Base-by-base conservation (phyloP, 495 filamentous ascomycete genomes). In the Lasiosphaeria miniovina region DNA sequence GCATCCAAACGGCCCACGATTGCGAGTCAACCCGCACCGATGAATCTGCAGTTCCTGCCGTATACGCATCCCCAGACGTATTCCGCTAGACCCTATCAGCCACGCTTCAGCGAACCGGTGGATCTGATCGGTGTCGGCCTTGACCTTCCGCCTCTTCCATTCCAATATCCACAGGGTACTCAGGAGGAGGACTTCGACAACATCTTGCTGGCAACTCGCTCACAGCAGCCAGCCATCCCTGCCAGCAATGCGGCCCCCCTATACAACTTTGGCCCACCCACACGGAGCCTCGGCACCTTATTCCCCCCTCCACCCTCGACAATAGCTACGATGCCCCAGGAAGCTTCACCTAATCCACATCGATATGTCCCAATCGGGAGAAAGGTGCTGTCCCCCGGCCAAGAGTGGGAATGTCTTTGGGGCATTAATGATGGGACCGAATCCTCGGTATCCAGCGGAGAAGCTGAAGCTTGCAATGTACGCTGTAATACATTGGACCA, bases 331-430 rank as follows among this genome's bases (percentile, higher is more conserved):
- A 35, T 35, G 15, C 8, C 49, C 12, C 49, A 32, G 6, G 17
- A 7, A 11, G 11, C 32, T 7, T 24, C 49, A 6, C 12, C 32
- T 35, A 49, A 4, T 15, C 14, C 24, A 4, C 15, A 55, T 9
- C 31, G 38, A n/a, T 31, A 24, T 14, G 36, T 64, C 8, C 31
- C 45, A 1, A 62, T 62, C 36, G 65, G 62, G 14, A 56, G 38
- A 34, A 46, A 40, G 2, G 11, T 60, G 17, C 6, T 5, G 2
- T 32, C n/a, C 15, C 14, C 49, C 12, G 33, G 49, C 46, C 17
- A 49, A 24, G 32, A 49, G 17, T 68, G 62, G 62, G 49, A 55
- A 4, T 68, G 65, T 35, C 6, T 24, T 5, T 45, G 54, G 35
- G 57, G 57, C 31, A 24, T 24, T 2, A 55, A 54, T 31, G 36